Conservation (phyloP, 2,329 filamentous ascomycete genomes). For the Hyphodiscus sp. region DNA sequence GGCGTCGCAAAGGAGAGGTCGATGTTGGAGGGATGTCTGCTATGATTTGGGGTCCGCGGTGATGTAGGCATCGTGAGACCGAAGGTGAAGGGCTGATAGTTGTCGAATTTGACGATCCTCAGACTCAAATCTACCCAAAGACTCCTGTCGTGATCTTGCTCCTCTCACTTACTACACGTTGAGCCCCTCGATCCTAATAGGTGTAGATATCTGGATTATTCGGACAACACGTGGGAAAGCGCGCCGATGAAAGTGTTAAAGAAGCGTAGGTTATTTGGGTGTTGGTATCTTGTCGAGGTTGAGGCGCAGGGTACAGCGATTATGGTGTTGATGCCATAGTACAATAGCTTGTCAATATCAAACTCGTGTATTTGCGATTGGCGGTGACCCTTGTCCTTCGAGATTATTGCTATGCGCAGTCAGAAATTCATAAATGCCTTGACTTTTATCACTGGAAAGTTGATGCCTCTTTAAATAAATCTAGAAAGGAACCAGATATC, state of each 20-base stretch:
- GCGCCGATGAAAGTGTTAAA: conserved; percentile 7
- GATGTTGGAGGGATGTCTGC: conserved; percentile 49
- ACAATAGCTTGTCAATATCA: conserved; percentile 17
- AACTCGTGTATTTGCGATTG: conserved; percentile 16
- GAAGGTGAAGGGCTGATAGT: conserved; percentile 11
- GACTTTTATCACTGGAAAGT: not conserved
- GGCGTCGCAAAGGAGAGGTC: conserved; percentile 35
- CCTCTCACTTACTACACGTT: not conserved
- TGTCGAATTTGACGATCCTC: conserved; percentile 3
- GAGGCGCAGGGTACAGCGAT: conserved; percentile 15
- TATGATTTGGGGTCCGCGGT: conserved; percentile 52
- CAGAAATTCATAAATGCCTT: not conserved
- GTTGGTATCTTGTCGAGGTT: conserved; percentile 19
- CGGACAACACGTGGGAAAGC: conserved; percentile 11
- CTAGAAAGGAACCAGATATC: not conserved
- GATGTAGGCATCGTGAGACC: conserved; percentile 36
- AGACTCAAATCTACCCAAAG: not conserved
- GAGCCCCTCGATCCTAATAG: not conserved
- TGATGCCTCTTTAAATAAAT: not conserved
- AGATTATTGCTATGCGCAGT: conserved; percentile 12
- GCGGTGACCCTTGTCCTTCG: conserved; percentile 12
- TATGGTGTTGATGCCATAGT: conserved; percentile 23
- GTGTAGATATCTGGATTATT: not conserved
- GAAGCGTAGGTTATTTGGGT: conserved; percentile 6
- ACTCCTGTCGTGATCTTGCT: not conserved